A percentile compares a stretch with the other conserved stretches of the same genome.
Evolutionary conservation across 495 filamentous ascomycete species (phyloP).

Genomic region (Staphylotrichum longicolle): DNA sequence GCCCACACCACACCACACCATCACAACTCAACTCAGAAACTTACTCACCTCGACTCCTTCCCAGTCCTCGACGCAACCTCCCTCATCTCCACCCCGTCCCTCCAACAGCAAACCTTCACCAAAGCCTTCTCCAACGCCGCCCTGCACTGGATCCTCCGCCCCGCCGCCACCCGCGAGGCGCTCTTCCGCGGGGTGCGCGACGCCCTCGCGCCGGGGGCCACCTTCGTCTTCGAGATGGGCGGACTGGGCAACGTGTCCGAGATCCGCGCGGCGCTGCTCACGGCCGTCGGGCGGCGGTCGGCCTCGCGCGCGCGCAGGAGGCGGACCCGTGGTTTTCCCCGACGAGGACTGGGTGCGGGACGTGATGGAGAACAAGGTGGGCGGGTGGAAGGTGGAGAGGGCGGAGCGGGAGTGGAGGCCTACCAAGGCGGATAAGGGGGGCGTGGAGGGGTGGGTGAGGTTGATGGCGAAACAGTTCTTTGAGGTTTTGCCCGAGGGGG

Average conservation of each 20-base stretch:
- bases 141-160: constrained; percentile 68
- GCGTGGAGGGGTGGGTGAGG: constrained; percentile 68
- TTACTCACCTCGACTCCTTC: neutral
- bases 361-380: constrained; percentile 48
- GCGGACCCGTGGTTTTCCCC: constrained; percentile 73
- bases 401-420: constrained; percentile 66
- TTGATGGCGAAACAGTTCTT: constrained; percentile 62
- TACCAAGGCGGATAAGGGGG: constrained; percentile 54
- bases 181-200: constrained; percentile 50
- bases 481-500: constrained; percentile 41
- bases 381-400: constrained; percentile 60
- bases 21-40: no score
- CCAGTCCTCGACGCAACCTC: constrained; percentile 40
- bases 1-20: neutral
- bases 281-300: constrained; percentile 54
- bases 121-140: constrained; percentile 80
- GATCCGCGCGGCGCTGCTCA: constrained; percentile 57
- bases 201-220: constrained; percentile 56
- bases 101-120: constrained; percentile 42
- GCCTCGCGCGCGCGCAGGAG: constrained; percentile 46
- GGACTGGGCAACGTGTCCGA: constrained; percentile 69
- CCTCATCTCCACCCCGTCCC: constrained; percentile 24
- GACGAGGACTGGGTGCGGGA: constrained; percentile 51
- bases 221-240: constrained; percentile 71
- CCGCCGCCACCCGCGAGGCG: constrained; percentile 27